phyloP scores from a whole-genome alignment of 805 yeast species.

The Brettanomyces nanus region DNA sequence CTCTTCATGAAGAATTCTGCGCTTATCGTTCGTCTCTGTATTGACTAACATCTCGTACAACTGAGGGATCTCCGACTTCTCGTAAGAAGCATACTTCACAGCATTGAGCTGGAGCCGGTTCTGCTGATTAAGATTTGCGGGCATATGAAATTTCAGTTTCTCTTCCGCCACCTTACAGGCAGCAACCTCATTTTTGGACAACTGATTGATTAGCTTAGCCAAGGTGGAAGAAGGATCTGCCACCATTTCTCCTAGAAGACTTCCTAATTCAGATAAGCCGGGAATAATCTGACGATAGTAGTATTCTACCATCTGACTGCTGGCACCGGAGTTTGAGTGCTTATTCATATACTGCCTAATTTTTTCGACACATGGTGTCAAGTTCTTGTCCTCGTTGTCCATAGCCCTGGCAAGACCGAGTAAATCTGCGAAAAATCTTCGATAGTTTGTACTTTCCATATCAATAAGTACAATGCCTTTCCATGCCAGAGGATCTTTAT shows the following conservation, averaged over 20 bases:
- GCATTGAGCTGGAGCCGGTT: slow-evolving; percentile 24
- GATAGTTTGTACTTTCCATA: slow-evolving; percentile 29
- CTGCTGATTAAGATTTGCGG: slow-evolving; percentile 35
- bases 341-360: slow-evolving; percentile 36
- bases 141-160: slow-evolving; percentile 41
- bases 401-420: slow-evolving; percentile 36
- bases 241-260: slow-evolving; percentile 38
- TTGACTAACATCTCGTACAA: slow-evolving; percentile 53
- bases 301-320: slow-evolving; percentile 31
- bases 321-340: slow-evolving; percentile 9
- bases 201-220: slow-evolving; percentile 33
- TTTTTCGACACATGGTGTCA: slow-evolving; percentile 41
- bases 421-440: slow-evolving; percentile 38
- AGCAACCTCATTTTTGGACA: slow-evolving; percentile 31
- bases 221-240: slow-evolving; percentile 40
- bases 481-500: slow-evolving; percentile 61
- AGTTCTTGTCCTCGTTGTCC: slow-evolving; percentile 33
- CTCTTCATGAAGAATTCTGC: slow-evolving; percentile 53
- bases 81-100: slow-evolving; percentile 39
- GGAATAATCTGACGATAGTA: slow-evolving; percentile 49
- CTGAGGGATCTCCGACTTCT: slow-evolving; percentile 41
- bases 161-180: slow-evolving; percentile 33
- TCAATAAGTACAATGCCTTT: slow-evolving; percentile 60
- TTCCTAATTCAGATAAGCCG: slow-evolving; percentile 41
- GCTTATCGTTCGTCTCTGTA: slow-evolving; percentile 46